A percentile compares a stretch with the other conserved stretches of the same genome.
phyloP scores from a whole-genome alignment of 2,329 filamentous ascomycete genomes.

The Rhynchosporium secalis region DNA sequence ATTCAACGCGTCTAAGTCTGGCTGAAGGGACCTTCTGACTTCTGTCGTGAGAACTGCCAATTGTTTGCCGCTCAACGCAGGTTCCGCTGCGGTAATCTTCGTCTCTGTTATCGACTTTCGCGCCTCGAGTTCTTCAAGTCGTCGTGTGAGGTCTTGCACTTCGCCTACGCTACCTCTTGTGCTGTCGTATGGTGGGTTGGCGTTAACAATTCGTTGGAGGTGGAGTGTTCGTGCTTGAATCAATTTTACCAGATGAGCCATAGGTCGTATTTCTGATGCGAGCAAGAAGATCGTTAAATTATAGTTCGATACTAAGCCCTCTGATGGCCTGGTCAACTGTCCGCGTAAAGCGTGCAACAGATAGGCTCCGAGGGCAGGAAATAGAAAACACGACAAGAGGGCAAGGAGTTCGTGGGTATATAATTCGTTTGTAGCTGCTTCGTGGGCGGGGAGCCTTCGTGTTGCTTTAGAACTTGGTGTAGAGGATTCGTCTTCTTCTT shows the following conservation, averaged over 20 bases:
- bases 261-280: conserved; percentile 80
- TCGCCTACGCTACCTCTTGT: conserved; percentile 39
- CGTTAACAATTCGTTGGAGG: conserved; percentile 71
- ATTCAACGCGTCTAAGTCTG: conserved; percentile 84
- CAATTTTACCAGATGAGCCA: conserved; percentile 79
- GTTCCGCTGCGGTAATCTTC: conserved; percentile 37
- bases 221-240: conserved; percentile 77
- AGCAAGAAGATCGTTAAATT: conserved; percentile 90
- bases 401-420: conserved; percentile 74
- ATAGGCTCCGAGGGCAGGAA: conserved; percentile 78
- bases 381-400: conserved; percentile 74
- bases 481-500: conserved; percentile 31
- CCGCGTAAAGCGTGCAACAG: conserved; percentile 78
- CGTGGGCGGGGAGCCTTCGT: conserved; percentile 31
- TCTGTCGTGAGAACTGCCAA: conserved; percentile 50
- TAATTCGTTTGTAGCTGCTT: conserved; percentile 60
- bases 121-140: conserved; percentile 69
- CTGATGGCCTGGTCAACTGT: conserved; percentile 79
- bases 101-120: conserved; percentile 47
- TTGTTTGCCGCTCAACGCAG: conserved; percentile 43
- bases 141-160: conserved; percentile 59
- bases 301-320: conserved; percentile 87
- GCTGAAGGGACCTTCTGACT: conserved; percentile 66
- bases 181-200: conserved; percentile 48
- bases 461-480: conserved; percentile 25